Conservation (phyloP, 305 asterid genomes). For the Fraxinus paxiana region DNA sequence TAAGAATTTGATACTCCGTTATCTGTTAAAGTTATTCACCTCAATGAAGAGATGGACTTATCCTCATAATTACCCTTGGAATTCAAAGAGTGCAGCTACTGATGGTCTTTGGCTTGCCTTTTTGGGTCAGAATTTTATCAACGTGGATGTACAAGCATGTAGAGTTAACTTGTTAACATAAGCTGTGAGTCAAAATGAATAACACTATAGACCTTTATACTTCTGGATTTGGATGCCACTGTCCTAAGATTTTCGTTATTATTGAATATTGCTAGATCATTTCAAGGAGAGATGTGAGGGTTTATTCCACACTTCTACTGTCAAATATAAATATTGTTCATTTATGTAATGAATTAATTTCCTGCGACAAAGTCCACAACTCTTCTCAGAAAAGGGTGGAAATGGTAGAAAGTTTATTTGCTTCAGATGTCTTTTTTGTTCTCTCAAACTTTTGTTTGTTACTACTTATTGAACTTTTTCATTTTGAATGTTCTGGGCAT, state of each 20-base stretch:
- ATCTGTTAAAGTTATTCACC: constrained; percentile 3
- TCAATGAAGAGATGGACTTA: not conserved
- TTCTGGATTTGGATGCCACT: not conserved
- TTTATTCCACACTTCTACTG: not conserved
- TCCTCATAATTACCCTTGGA: not conserved
- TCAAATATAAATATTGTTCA: not conserved
- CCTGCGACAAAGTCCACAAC: not conserved
- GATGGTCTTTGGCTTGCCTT: not conserved
- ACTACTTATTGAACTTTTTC: not conserved
- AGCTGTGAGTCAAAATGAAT: not conserved
- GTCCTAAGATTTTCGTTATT: not conserved
- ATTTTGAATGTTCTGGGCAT: not conserved
- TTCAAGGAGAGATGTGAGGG: not conserved
- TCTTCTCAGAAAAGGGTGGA: not conserved
- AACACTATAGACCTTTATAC: not conserved
- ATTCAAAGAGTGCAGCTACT: not conserved
- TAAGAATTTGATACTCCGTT: not conserved
- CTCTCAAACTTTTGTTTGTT: not conserved
- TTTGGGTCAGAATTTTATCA: not conserved
- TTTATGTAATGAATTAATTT: not conserved
- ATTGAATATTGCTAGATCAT: not conserved
- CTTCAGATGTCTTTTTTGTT: not conserved
- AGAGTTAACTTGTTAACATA: not conserved
- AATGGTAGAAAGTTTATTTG: not conserved
- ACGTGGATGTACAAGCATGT: not conserved